phyloP scores from a whole-genome alignment of 345 rosid species.

The Erucastrum elatum region DNA sequence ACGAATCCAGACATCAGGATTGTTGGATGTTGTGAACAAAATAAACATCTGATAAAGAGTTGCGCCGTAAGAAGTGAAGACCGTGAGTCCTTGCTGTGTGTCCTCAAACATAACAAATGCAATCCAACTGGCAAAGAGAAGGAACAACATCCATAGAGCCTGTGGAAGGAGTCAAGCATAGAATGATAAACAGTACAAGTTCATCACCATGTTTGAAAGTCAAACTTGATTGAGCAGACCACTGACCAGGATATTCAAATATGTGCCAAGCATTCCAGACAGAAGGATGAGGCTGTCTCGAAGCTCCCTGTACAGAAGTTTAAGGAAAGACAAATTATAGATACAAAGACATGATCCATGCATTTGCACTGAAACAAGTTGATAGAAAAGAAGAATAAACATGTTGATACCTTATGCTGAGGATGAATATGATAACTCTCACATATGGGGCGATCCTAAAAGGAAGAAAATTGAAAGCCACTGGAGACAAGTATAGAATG shows the following conservation, averaged over 20 bases:
- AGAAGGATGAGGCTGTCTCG: conserved; percentile 60
- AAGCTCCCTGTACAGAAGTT: conserved; percentile 57
- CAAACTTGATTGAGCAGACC: conserved; percentile 27
- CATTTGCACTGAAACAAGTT: background rate
- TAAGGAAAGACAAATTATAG: background rate
- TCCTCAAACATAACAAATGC: conserved; percentile 97
- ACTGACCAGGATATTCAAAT: conserved; percentile 84
- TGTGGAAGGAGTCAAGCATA: conserved; percentile 46
- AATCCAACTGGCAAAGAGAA: conserved; percentile 88
- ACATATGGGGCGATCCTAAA: conserved; percentile 83
- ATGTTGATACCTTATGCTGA: conserved; percentile 62
- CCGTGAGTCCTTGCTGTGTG: conserved; percentile 70
- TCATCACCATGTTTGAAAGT: background rate
- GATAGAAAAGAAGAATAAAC: background rate
- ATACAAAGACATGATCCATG: too few relatives aligned
- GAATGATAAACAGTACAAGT: conserved; percentile 18
- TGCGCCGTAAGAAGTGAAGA: conserved; percentile 73
- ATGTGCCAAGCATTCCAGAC: conserved; percentile 90
- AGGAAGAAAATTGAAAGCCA: conserved; percentile 68
- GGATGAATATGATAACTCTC: conserved; percentile 76
- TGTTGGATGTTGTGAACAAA: conserved; percentile 94
- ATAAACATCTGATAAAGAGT: conserved; percentile 89
- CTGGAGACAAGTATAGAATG: conserved; percentile 71
- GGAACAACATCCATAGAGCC: conserved; percentile 89
- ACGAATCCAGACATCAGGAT: conserved; percentile 98